Evolutionary conservation across 2,329 filamentous ascomycete genomes (phyloP).

Genomic region (Myriosclerotinia curreyana): DNA sequence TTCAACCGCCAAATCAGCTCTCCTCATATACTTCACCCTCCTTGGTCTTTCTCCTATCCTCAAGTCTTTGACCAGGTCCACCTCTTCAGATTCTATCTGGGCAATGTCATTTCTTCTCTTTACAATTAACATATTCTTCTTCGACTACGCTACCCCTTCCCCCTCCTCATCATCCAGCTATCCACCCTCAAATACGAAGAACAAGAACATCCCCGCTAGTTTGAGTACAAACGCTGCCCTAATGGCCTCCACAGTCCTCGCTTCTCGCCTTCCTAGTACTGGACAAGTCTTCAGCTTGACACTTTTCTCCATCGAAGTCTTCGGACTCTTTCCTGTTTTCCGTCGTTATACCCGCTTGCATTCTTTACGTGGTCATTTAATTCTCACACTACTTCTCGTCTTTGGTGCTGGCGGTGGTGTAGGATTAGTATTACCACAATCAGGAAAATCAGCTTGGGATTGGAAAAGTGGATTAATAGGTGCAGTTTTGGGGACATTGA

Average conservation of each 20-base stretch:
- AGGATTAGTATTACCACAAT: constrained; percentile 52
- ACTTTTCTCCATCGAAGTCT: constrained; percentile 95
- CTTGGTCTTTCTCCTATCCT: constrained; percentile 92
- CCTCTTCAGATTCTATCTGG: constrained; percentile 94
- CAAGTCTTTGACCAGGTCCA: constrained; percentile 92
- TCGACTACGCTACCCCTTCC: constrained; percentile 72
- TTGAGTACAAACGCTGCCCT: constrained; percentile 93
- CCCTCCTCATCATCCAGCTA: constrained; percentile 49
- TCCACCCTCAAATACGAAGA: constrained; percentile 19
- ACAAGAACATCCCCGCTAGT: constrained; percentile 48
- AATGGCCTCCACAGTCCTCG: constrained; percentile 93
- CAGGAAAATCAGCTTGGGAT: constrained; percentile 49
- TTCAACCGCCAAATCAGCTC: constrained; percentile 84
- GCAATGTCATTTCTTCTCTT: constrained; percentile 92
- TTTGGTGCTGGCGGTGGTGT: constrained; percentile 77
- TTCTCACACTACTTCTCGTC: constrained; percentile 72
- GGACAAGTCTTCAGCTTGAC: constrained; percentile 94
- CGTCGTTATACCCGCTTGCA: constrained; percentile 80
- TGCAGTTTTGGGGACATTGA: constrained; percentile 69
- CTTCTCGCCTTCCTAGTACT: constrained; percentile 82
- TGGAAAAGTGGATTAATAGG: constrained; percentile 52
- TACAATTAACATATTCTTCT: constrained; percentile 94
- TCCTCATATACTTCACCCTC: constrained; percentile 89
- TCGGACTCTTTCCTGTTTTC: constrained; percentile 96
- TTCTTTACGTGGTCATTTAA: constrained; percentile 76